Conservation (phyloP, 257 asterid species). For the Haberlea rhodopensis region DNA sequence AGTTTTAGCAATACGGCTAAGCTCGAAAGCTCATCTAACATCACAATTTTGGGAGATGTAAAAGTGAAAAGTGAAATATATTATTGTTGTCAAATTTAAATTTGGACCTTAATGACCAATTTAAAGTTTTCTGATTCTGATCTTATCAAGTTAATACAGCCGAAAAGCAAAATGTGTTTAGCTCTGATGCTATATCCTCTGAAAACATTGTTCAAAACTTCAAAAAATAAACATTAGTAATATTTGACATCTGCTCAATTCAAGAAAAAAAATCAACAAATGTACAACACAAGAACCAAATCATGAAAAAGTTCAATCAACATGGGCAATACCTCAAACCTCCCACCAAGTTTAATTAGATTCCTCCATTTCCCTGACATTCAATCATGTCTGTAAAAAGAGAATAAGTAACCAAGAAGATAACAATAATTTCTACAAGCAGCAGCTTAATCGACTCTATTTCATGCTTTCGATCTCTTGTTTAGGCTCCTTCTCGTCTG, state of each 20-base stretch:
- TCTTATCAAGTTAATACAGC: too few relatives aligned
- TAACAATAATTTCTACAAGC: conserved; percentile 14
- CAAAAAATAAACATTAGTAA: background rate
- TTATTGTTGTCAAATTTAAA: too few relatives aligned
- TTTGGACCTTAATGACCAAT: too few relatives aligned
- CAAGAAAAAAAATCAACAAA: background rate
- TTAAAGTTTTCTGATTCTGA: too few relatives aligned
- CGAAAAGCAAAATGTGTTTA: too few relatives aligned
- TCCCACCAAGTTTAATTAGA: background rate
- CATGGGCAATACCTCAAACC: background rate
- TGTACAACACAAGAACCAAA: background rate
- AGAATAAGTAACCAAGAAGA: conserved; percentile 12
- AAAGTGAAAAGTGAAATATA: too few relatives aligned
- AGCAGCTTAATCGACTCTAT: background rate
- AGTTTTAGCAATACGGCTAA: too few relatives aligned
- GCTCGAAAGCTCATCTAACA: too few relatives aligned
- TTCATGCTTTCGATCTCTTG: conserved; percentile 59
- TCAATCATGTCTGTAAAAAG: background rate
- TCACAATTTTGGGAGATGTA: too few relatives aligned
- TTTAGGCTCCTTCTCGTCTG: conserved; percentile 42
- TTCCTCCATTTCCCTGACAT: background rate
- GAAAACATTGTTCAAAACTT: background rate
- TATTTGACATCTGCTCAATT: background rate
- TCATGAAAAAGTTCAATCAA: background rate
- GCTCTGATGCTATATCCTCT: background rate